phyloP scores from a whole-genome alignment of 2,329 filamentous ascomycete genomes.

The Meredithiella fracta region DNA sequence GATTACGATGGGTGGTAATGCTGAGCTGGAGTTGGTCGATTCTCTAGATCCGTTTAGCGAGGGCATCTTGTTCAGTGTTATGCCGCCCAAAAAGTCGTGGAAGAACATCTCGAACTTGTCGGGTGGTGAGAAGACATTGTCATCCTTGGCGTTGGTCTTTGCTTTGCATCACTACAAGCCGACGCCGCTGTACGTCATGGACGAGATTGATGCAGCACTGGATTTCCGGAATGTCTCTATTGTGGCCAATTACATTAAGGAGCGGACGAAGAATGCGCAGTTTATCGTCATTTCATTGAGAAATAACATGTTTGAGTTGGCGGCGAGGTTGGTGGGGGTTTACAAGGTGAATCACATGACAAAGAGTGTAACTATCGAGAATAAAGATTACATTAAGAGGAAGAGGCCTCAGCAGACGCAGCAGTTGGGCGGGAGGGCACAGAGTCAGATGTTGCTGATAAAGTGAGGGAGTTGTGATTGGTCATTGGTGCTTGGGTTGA shows the following conservation, averaged over 20 bases:
- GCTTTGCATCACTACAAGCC: slow-evolving; percentile 96
- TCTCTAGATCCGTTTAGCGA: slow-evolving; percentile 92
- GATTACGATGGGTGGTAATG: slow-evolving; percentile 99
- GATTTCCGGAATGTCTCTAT: slow-evolving; percentile 98
- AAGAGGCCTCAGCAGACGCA: slow-evolving; percentile 21
- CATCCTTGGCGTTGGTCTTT: slow-evolving; percentile 88
- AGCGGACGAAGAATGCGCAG: slow-evolving; percentile 96
- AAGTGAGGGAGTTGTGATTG: neutral
- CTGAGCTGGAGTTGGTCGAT: slow-evolving; percentile 92
- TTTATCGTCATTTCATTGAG: slow-evolving; percentile 96
- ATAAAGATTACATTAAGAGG: slow-evolving; percentile 52
- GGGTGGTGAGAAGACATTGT: slow-evolving; percentile 93
- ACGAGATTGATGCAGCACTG: slow-evolving; percentile 94
- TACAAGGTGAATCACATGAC: slow-evolving; percentile 99
- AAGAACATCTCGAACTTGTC: slow-evolving; percentile 96
- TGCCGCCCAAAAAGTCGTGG: slow-evolving; percentile 99
- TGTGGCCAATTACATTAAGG: slow-evolving; percentile 97
- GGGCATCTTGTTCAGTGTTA: slow-evolving; percentile 91
- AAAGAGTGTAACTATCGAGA: slow-evolving; percentile 80
- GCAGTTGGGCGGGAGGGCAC: neutral
- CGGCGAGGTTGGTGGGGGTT: slow-evolving; percentile 84
- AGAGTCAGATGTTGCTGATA: slow-evolving; percentile 6
- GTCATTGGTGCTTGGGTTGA: neutral
- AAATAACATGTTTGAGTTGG: slow-evolving; percentile 99
- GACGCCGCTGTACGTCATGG: slow-evolving; percentile 96